Conservation (phyloP, 768 basidiomycete species). For the Trametes cinnabarina region DNA sequence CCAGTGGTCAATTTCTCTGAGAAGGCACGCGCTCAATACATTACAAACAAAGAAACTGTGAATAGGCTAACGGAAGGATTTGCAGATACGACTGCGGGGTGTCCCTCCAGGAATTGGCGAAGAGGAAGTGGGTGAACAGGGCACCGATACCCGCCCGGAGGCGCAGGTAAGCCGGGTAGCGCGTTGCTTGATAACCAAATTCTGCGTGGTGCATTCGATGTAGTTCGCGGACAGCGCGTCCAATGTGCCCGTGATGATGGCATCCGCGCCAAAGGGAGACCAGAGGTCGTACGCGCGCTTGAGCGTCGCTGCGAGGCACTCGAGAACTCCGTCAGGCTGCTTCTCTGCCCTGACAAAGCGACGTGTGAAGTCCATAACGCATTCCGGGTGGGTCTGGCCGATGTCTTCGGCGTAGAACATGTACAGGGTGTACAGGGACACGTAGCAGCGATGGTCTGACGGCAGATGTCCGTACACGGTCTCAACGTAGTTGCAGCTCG, state of each 20-base stretch:
- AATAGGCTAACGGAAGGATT: constrained; percentile 33
- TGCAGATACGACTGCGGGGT: constrained; percentile 33
- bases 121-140: constrained; percentile 36
- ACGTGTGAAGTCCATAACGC: constrained; percentile 35
- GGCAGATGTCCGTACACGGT: constrained; percentile 9
- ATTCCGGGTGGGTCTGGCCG: constrained; percentile 20
- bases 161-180: constrained; percentile 30
- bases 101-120: constrained; percentile 30
- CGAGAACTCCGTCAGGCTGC: constrained; percentile 35
- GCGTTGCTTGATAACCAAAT: constrained; percentile 26
- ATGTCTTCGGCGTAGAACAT: constrained; percentile 39
- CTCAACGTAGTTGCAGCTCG: constrained; percentile 8
- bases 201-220: constrained; percentile 33
- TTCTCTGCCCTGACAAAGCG: constrained; percentile 29
- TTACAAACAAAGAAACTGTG: background rate
- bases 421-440: constrained; percentile 41
- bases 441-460: constrained; percentile 26
- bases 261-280: constrained; percentile 28
- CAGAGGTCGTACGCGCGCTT: constrained; percentile 31
- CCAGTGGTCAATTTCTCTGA: constrained; percentile 12
- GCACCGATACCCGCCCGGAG: constrained; percentile 35
- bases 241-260: constrained; percentile 33
- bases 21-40: no score
- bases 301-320: constrained; percentile 37
- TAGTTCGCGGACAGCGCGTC: constrained; percentile 36